phyloP scores from a whole-genome alignment of 805 yeast genomes.

The Candida boidinii region DNA sequence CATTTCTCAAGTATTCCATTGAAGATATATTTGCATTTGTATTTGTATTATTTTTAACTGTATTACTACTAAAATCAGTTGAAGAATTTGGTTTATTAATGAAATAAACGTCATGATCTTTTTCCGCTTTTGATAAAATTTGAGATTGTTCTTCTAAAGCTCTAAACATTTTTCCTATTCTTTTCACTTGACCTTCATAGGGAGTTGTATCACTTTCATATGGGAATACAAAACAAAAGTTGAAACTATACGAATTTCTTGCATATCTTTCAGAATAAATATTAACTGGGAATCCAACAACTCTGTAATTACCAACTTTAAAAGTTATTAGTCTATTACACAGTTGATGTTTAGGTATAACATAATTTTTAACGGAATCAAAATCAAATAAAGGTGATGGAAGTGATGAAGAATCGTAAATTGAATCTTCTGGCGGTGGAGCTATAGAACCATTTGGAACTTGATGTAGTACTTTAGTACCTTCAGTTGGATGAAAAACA shows the following conservation, averaged over 20 bases:
- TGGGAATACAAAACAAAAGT: slow-evolving; percentile 85
- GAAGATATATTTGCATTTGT: neutral
- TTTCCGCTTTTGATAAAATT: slow-evolving; percentile 50
- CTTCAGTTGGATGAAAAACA: slow-evolving; percentile 92
- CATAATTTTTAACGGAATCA: slow-evolving; percentile 78
- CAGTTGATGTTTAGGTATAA: slow-evolving; percentile 88
- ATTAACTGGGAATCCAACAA: slow-evolving; percentile 85
- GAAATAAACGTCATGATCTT: slow-evolving; percentile 34
- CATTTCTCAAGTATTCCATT: neutral
- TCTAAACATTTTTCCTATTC: slow-evolving; percentile 82
- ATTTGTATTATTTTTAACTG: neutral
- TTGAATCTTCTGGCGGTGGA: slow-evolving; percentile 23
- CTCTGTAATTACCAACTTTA: slow-evolving; percentile 58
- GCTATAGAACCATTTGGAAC: slow-evolving; percentile 73
- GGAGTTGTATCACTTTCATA: slow-evolving; percentile 76
- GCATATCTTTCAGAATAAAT: slow-evolving; percentile 69
- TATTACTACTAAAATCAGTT: too few relatives aligned
- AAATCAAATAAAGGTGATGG: slow-evolving; percentile 56
- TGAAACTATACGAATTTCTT: slow-evolving; percentile 87
- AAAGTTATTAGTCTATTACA: slow-evolving; percentile 77
- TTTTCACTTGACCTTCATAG: slow-evolving; percentile 74
- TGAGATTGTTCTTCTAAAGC: slow-evolving; percentile 87
- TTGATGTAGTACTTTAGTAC: slow-evolving; percentile 85
- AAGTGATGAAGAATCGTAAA: slow-evolving; percentile 26
- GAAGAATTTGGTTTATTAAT: too few relatives aligned